A percentile compares a stretch with the other conserved stretches of the same genome.
phyloP scores from a whole-genome alignment of 352 stramenopile genomes.

The Phytophthora multivora region DNA sequence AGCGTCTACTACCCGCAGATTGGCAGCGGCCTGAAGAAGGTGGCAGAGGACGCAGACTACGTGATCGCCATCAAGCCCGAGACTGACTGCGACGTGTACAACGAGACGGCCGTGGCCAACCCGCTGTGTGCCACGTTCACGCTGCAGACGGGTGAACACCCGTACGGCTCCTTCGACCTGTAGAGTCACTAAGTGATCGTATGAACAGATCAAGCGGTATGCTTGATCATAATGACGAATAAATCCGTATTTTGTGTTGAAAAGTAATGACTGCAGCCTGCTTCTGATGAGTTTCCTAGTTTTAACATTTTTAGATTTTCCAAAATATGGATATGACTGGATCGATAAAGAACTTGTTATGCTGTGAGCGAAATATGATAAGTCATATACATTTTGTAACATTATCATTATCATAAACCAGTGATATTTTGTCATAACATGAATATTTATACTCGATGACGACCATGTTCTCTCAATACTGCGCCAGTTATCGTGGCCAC shows the following conservation, averaged over 20 bases:
- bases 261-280: no score
- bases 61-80: conserved; percentile 68
- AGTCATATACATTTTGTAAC: no score
- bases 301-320: no score
- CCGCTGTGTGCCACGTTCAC: conserved; percentile 35
- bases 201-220: background rate
- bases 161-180: conserved; percentile 32
- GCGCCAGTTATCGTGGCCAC: no score
- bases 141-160: conserved; percentile 31
- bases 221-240: background rate
- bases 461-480: no score
- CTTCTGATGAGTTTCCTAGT: no score
- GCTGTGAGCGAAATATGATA: no score
- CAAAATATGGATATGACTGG: no score
- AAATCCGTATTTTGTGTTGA: background rate
- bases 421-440: no score
- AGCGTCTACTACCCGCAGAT: conserved; percentile 66
- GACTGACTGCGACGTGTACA: conserved; percentile 77
- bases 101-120: conserved; percentile 31
- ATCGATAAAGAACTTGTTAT: no score
- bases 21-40: conserved; percentile 48
- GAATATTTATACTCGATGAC: no score
- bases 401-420: no score
- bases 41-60: conserved; percentile 70
- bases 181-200: conserved; percentile 9